Evolutionary conservation across 257 asterid genomes (phyloP), one percentile per base, ranked within the genome.

Genomic region (Anisodus acutangulus): DNA sequence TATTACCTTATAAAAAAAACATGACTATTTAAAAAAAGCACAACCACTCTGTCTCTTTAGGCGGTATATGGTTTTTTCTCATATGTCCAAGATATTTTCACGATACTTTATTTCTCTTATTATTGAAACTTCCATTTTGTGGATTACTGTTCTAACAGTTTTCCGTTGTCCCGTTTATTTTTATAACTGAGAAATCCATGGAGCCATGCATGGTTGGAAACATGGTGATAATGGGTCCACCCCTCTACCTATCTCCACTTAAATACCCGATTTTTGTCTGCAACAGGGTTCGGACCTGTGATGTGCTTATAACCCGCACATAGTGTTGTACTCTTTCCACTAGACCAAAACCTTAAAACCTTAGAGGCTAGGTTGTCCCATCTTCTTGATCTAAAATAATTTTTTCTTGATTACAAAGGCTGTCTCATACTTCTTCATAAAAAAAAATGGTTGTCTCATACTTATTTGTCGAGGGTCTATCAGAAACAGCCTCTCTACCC

Each of bases 81-180:
- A 3, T 3, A 26, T 26, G 2, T 26, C 47, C 1, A 6, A 6
- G 81, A 51, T 26, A 26, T 76, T 76, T 12, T 76, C 63, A 12
- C 51, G 47, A 13, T 8, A 12, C 47, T 13, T 13, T 35, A 47
- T 51, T 76, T 26, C 64, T 8, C 15, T 76, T 43, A 9, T 43
- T 76, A 51, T 26, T 76, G 26, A 76, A 68, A 26, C 47, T 76
- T 12, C 81, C 81, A 13, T 22, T 76, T 74, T 72, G 6, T 45
- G 81, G 45, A 1, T 72, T n/a, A n/a, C 0, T 45, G 57, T 49
- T 43, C 81, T 74, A 49, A 74, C 55, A 12, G 81, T 22, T 22
- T 45, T 70, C 66, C 22, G 15, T 37, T 68, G 26, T 39, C 6
- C 51, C 26, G 15, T 39, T 51, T 39, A 4, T 66, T 66, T 35